Evolutionary conservation across 2,329 filamentous ascomycete genomes (phyloP), one percentile per base, ranked within the genome.

Genomic region (Ophiostoma piceae): DNA sequence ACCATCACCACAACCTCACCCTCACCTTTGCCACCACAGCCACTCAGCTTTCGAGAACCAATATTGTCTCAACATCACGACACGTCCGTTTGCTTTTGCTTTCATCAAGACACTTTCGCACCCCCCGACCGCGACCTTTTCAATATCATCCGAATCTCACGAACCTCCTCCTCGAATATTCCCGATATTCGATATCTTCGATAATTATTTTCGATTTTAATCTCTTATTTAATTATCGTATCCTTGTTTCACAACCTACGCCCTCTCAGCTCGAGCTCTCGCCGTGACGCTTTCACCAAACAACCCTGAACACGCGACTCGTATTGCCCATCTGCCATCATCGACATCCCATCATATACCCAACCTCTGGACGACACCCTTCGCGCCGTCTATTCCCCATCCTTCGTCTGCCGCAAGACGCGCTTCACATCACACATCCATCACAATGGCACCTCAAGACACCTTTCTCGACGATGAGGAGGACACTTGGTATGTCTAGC

Each of bases 391-490:
- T 22, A 9, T 19, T 9, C 16, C 16, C 35, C 32, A n/a, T 22
- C n/a, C 32, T 8, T 65, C 62, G 62, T 65, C 62, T 65, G 19
- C 32, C 19, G 19, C 62, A 8, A 67, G 68, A 69, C 71, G 71
- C 68, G 43, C 29, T 14, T 67, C 64, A 41, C 66, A 69, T 29
- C 32, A 57, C 22, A 65, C 26, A 68, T 66, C 67, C 43, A 64
- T 57, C 77, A 81, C 73, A 72, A 90, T 90, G 88, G 86, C 87
- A 70, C 87, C 87, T 70, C 87, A 90, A 81, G 88, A 91, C 77
- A 86, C 84, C 74, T 90, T 90, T 78, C 86, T 91, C 78, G 88
- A 90, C 74, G 88, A 91, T 76, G 88, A 90, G 77, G 88, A 90
- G 76, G 88, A 90, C 76, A 85, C 84, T 73, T 90, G 88, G 88